These are phyloP conservation scores for Coemansia sp. DNA, from an alignment of 192 early-diverging fungal genomes.

Conservation along the genomic window DNA sequence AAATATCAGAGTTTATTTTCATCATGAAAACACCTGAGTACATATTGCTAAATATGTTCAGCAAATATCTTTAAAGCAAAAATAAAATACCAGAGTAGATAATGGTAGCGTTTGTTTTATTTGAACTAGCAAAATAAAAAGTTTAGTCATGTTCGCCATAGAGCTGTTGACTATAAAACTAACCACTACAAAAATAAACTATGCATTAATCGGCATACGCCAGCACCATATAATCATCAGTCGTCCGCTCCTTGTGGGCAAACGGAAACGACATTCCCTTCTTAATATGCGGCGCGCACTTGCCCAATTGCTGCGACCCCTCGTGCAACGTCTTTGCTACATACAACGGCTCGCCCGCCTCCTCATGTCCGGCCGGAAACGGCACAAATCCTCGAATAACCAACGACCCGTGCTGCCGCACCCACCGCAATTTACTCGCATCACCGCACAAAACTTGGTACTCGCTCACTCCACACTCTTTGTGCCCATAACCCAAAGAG, in stretches of 20 bases:
- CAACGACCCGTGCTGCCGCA: slow-evolving; percentile 48
- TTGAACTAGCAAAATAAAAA: no score
- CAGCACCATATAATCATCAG: slow-evolving; percentile 52
- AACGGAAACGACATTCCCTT: slow-evolving; percentile 54
- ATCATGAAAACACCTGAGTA: no score
- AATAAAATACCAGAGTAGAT: no score
- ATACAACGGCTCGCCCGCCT: slow-evolving; percentile 50
- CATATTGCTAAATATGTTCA: no score
- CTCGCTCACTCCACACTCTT: slow-evolving; percentile 51
- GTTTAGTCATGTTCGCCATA: no score
- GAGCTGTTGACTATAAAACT: no score
- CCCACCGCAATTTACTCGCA: slow-evolving; percentile 58
- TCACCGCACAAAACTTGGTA: slow-evolving; percentile 66
- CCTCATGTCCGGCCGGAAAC: slow-evolving; percentile 49
- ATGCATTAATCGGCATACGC: slow-evolving; percentile 28
- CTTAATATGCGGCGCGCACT: slow-evolving; percentile 54
- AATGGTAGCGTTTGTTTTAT: no score
- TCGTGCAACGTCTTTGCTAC: slow-evolving; percentile 53
- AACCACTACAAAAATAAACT: no score
- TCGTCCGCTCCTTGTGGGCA: slow-evolving; percentile 47
- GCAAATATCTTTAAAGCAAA: no score
- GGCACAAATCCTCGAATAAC: slow-evolving; percentile 41
- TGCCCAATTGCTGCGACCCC: slow-evolving; percentile 56
- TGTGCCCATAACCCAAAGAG: slow-evolving; percentile 58
- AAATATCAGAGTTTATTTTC: no score